phyloP scores from a whole-genome alignment of 1,284 basidiomycete genomes.

The Fomitiporia mediterranea region DNA sequence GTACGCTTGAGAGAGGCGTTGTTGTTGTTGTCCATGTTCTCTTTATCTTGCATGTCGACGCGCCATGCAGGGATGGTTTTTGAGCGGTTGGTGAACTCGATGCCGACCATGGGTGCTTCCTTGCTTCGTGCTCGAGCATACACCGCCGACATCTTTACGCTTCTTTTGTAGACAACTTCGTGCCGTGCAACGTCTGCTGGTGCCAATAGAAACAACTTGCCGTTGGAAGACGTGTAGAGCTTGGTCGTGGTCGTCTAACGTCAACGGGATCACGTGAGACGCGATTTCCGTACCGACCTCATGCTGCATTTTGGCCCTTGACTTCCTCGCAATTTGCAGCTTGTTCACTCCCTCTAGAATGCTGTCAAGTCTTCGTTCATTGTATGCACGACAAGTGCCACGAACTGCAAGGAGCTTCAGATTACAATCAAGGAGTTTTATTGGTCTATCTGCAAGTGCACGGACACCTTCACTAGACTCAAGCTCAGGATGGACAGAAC shows the following conservation, averaged over 20 bases:
- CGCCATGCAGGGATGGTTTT: slow-evolving; percentile 19
- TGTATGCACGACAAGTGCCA: too few relatives aligned
- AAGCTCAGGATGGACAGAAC: slow-evolving; percentile 15
- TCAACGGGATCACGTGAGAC: slow-evolving; percentile 1
- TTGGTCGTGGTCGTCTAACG: slow-evolving; percentile 11
- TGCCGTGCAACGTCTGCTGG: not conserved
- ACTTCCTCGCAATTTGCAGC: not conserved
- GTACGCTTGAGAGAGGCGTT: slow-evolving; percentile 13
- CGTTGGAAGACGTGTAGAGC: not conserved
- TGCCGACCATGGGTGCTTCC: slow-evolving; percentile 19
- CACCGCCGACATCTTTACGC: slow-evolving; percentile 9
- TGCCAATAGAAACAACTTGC: not conserved
- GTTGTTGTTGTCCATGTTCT: not conserved
- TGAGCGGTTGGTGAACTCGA: slow-evolving; percentile 20
- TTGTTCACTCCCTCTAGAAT: not conserved
- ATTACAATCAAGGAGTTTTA: slow-evolving; percentile 7
- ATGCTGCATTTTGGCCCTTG: not conserved
- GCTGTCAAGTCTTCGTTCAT: not conserved
- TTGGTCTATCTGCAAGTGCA: not conserved
- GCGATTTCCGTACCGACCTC: not conserved
- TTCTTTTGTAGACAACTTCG: not conserved
- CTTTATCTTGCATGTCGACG: slow-evolving; percentile 6
- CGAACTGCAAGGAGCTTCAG: too few relatives aligned
- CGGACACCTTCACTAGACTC: not conserved
- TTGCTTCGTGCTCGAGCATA: slow-evolving; percentile 18